phyloP scores from a whole-genome alignment of 805 yeast genomes.

The Kluyveromyces wickerhamii region DNA sequence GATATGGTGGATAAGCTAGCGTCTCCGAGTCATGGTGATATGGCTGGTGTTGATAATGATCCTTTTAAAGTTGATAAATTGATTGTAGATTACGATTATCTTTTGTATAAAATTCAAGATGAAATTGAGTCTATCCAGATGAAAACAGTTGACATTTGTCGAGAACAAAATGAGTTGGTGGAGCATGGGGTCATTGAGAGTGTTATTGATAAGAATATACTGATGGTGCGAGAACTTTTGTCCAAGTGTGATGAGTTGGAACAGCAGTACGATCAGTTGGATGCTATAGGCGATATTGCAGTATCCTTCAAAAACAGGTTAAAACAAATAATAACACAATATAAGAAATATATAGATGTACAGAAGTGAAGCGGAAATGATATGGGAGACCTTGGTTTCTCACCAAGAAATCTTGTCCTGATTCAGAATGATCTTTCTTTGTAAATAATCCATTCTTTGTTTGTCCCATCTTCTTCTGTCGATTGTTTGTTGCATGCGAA shows the following conservation, averaged over 20 bases:
- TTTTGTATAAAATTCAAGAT: constrained; percentile 54
- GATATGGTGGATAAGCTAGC: background rate
- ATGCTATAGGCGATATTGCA: constrained; percentile 39
- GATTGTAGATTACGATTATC: constrained; percentile 55
- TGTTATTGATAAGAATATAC: constrained; percentile 36
- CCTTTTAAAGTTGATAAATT: constrained; percentile 55
- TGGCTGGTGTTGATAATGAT: constrained; percentile 29
- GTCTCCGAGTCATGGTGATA: background rate
- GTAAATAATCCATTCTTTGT: constrained; percentile 19
- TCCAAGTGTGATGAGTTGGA: constrained; percentile 44
- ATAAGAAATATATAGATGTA: constrained; percentile 10
- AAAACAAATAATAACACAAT: constrained; percentile 23
- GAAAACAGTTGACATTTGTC: constrained; percentile 29
- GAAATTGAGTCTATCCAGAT: constrained; percentile 42
- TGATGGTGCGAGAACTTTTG: constrained; percentile 34
- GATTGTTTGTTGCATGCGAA: constrained; percentile 23
- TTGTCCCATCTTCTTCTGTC: constrained; percentile 21
- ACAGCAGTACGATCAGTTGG: constrained; percentile 42
- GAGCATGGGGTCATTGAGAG: constrained; percentile 19
- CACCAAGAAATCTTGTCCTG: constrained; percentile 23
- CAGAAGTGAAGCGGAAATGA: background rate
- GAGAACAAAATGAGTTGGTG: constrained; percentile 20
- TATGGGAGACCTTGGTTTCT: background rate
- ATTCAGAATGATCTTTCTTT: constrained; percentile 20
- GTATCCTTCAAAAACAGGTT: constrained; percentile 34